phyloP scores from a whole-genome alignment of 1,284 basidiomycete species.

The Cutaneotrichosporon sp. region DNA sequence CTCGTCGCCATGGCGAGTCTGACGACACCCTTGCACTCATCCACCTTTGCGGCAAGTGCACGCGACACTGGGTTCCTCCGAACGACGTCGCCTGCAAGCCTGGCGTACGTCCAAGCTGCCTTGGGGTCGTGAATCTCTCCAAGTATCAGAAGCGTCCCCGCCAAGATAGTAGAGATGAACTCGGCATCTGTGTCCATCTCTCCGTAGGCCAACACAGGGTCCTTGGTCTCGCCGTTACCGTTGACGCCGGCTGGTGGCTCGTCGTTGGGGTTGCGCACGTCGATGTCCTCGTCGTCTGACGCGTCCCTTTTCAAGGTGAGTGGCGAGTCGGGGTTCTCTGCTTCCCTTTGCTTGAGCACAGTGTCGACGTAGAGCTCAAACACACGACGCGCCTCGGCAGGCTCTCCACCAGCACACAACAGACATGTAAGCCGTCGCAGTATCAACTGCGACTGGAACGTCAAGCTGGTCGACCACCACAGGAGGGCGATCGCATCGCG shows the following conservation, averaged over 20 bases:
- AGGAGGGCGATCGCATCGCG: conserved; percentile 56
- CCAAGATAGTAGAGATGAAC: conserved; percentile 68
- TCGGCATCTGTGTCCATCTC: conserved; percentile 57
- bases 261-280: conserved; percentile 24
- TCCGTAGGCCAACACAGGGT: conserved; percentile 18
- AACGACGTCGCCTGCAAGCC: conserved; percentile 41
- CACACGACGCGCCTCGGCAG: conserved; percentile 64
- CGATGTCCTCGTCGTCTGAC: conserved; percentile 21
- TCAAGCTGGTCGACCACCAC: conserved; percentile 85
- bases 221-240: conserved; percentile 22
- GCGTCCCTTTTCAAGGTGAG: conserved; percentile 37
- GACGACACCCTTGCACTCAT: conserved; percentile 45
- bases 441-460: conserved; percentile 81
- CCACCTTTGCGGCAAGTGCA: conserved; percentile 30
- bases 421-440: conserved; percentile 75
- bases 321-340: conserved; percentile 49
- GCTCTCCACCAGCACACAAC: conserved; percentile 61
- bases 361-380: conserved; percentile 77
- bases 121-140: conserved; percentile 39
- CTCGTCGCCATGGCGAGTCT: conserved; percentile 43
- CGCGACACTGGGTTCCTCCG: conserved; percentile 7
- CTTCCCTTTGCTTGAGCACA: conserved; percentile 69
- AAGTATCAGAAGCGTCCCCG: conserved; percentile 70
- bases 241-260: conserved; percentile 10
- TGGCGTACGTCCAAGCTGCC: conserved; percentile 45